phyloP scores from a whole-genome alignment of 2,329 filamentous ascomycete genomes.

The Fusarium virguliforme region DNA sequence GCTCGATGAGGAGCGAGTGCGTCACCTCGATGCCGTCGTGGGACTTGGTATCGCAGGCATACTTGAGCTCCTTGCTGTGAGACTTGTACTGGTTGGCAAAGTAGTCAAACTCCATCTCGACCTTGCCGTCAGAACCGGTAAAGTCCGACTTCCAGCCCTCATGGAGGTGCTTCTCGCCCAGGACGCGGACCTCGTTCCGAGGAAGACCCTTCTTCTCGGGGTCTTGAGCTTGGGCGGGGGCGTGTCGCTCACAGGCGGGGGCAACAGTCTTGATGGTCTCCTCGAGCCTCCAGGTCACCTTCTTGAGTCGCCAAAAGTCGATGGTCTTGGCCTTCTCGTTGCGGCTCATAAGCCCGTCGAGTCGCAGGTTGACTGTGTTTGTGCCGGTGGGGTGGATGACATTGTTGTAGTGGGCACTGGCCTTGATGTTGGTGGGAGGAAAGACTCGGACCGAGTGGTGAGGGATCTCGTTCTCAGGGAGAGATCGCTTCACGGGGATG shows the following conservation, averaged over 20 bases:
- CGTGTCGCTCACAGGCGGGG: slow-evolving; percentile 84
- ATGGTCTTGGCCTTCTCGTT: slow-evolving; percentile 81
- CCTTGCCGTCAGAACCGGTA: slow-evolving; percentile 68
- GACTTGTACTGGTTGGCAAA: slow-evolving; percentile 59
- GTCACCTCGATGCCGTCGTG: slow-evolving; percentile 82
- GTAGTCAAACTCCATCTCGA: slow-evolving; percentile 86
- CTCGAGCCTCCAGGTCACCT: slow-evolving; percentile 93
- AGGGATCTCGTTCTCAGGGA: slow-evolving; percentile 81
- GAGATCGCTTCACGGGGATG: slow-evolving; percentile 83
- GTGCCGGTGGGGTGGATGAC: slow-evolving; percentile 89
- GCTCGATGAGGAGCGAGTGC: slow-evolving; percentile 90
- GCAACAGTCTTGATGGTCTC: slow-evolving; percentile 87
- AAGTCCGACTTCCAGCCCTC: slow-evolving; percentile 89
- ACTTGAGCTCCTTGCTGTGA: slow-evolving; percentile 68
- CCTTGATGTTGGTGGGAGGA: slow-evolving; percentile 94
- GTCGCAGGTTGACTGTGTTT: slow-evolving; percentile 83
- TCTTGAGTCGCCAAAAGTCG: slow-evolving; percentile 88
- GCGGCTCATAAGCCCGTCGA: slow-evolving; percentile 86
- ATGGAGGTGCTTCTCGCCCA: slow-evolving; percentile 87
- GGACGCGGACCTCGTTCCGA: slow-evolving; percentile 82
- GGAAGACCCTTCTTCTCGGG: slow-evolving; percentile 74
- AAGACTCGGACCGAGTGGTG: slow-evolving; percentile 95
- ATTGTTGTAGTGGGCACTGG: slow-evolving; percentile 84
- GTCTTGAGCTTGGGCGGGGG: slow-evolving; percentile 61
- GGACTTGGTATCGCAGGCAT: slow-evolving; percentile 84